Evolutionary conservation across 768 basidiomycete species (phyloP).

Genomic region (Pleurotus tuber-regium): DNA sequence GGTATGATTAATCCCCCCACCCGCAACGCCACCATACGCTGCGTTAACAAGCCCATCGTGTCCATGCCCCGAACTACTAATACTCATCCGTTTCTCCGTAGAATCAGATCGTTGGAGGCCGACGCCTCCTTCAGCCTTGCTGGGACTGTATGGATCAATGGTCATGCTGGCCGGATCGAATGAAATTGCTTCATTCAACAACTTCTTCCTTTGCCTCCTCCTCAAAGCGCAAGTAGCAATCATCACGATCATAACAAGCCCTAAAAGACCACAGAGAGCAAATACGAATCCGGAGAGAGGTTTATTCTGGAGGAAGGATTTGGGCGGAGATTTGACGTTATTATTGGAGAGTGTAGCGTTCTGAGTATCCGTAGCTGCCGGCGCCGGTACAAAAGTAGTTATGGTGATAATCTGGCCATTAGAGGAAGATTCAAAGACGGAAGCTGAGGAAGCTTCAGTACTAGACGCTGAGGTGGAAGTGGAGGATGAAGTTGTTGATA

Average conservation of each 20-base stretch:
- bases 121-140: constrained; percentile 1
- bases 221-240: constrained; percentile 47
- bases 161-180: constrained; percentile 42
- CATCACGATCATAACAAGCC: constrained; percentile 42
- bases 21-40: constrained; percentile 4
- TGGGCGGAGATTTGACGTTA: constrained; percentile 18
- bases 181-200: constrained; percentile 44
- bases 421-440: constrained; percentile 21
- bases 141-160: constrained; percentile 5
- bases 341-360: constrained; percentile 12
- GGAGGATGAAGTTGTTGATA: constrained; percentile 13
- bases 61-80: constrained; percentile 5
- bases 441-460: constrained; percentile 13
- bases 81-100: constrained; percentile 8
- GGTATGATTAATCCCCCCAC: not conserved
- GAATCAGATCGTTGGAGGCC: constrained; percentile 2
- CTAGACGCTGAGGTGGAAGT: constrained; percentile 16
- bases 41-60: not conserved
- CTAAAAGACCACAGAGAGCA: constrained; percentile 45
- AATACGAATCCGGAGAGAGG: constrained; percentile 62
- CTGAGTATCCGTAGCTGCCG: constrained; percentile 23
- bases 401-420: constrained; percentile 31
- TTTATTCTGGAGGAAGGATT: constrained; percentile 61
- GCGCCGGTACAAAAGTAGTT: constrained; percentile 23
- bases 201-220: constrained; percentile 39